Evolutionary conservation across 169 alveolate genomes (phyloP).

Genomic region (Blepharisma undulans): DNA sequence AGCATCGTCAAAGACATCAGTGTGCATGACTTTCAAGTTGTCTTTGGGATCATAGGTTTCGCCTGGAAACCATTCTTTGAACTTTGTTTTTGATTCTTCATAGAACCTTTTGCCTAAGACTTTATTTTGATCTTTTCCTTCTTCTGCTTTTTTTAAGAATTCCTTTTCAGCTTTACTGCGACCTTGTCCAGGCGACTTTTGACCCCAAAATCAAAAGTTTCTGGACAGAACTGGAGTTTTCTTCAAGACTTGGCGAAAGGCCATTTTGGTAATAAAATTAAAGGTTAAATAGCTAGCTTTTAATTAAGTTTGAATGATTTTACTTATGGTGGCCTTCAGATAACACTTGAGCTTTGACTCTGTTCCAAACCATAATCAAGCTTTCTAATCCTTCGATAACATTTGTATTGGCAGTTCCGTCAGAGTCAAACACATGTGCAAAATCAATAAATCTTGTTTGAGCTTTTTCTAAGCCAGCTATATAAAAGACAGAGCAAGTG

Average conservation of each 20-base stretch:
- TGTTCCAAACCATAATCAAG: slow-evolving; percentile 10
- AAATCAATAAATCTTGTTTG: slow-evolving; percentile 27
- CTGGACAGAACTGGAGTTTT: neutral
- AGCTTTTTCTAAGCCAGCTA: neutral
- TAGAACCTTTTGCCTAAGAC: neutral
- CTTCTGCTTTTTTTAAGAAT: neutral
- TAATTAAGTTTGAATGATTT: too few species aligned
- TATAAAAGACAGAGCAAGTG: neutral
- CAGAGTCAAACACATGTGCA: slow-evolving; percentile 26
- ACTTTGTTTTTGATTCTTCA: neutral
- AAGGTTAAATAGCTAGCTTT: neutral
- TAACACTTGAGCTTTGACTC: neutral
- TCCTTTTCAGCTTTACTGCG: neutral
- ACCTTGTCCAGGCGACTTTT: neutral
- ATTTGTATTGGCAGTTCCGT: neutral
- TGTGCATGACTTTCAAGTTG: neutral
- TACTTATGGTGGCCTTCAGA: neutral
- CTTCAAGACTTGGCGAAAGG: neutral
- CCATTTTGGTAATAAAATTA: neutral
- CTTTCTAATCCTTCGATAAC: slow-evolving; percentile 38
- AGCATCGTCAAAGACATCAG: neutral
- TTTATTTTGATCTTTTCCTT: neutral
- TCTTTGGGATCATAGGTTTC: neutral
- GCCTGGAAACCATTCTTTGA: neutral
- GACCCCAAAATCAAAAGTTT: neutral